These are phyloP conservation scores for Microdochium nivale DNA, from an alignment of 2,329 filamentous ascomycete species.

Conservation along the genomic window DNA sequence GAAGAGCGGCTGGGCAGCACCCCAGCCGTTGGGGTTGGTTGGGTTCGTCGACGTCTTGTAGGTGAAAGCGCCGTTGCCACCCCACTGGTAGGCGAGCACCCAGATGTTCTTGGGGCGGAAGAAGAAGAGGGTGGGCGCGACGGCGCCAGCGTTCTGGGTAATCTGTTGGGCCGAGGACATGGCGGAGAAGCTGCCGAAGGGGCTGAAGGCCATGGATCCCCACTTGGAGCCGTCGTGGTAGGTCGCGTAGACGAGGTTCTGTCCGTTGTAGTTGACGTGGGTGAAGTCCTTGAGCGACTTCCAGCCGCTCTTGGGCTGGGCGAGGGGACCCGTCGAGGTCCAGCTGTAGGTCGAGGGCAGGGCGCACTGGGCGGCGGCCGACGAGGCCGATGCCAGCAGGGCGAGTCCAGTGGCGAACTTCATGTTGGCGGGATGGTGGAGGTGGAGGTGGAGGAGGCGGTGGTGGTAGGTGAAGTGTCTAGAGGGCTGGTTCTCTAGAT, in stretches of 20 bases:
- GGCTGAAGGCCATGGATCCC: conserved; percentile 50
- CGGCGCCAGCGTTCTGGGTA: conserved; percentile 45
- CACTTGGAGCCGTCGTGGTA: conserved; percentile 35
- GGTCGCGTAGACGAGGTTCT: conserved; percentile 54
- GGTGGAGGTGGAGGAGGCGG: not conserved
- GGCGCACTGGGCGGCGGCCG: conserved; percentile 24
- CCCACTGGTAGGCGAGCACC: conserved; percentile 60
- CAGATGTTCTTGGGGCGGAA: conserved; percentile 52
- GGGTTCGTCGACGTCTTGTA: conserved; percentile 53
- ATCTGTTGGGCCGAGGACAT: conserved; percentile 45
- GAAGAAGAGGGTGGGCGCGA: conserved; percentile 56
- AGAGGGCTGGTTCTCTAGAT: not conserved
- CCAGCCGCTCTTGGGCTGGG: conserved; percentile 44
- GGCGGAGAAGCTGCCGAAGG: conserved; percentile 42
- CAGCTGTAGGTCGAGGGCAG: conserved; percentile 48
- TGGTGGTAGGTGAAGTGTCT: not conserved
- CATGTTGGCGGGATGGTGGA: not conserved
- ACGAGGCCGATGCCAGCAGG: not conserved
- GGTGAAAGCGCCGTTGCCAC: conserved; percentile 45
- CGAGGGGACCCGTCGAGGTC: conserved; percentile 41
- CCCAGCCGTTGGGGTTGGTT: conserved; percentile 49
- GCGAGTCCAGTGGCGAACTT: not conserved
- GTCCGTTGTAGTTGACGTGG: conserved; percentile 40
- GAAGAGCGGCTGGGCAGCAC: conserved; percentile 43
- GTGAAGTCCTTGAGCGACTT: conserved; percentile 57